Conservation (phyloP, 345 rosid species). For the Iberis pinnata region DNA sequence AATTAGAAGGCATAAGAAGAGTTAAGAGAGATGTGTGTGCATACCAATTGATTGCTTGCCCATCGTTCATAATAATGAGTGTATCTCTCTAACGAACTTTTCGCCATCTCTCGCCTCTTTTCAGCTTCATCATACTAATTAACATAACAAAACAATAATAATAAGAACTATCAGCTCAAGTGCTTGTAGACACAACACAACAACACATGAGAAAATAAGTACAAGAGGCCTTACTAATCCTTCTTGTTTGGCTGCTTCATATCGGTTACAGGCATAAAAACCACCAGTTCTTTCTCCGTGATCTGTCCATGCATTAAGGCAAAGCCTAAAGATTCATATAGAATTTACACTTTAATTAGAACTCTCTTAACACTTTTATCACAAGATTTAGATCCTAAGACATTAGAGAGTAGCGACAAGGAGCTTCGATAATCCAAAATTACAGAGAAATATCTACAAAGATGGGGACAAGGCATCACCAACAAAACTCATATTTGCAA, state of each 20-base stretch:
- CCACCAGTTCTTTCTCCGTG: conserved; percentile 36
- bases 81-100: conserved; percentile 31
- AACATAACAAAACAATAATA: conserved; percentile 3
- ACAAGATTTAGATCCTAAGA: conserved; percentile 8
- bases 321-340: conserved; percentile 25
- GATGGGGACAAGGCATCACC: too few species aligned
- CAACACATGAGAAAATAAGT: conserved; percentile 21
- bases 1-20: background rate
- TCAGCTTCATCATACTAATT: conserved; percentile 31
- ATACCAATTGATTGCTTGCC: conserved; percentile 33
- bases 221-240: conserved; percentile 56
- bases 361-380: conserved; percentile 2
- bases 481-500: too few species aligned
- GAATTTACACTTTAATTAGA: conserved; percentile 10
- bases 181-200: background rate
- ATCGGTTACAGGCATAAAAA: conserved; percentile 35
- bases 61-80: conserved; percentile 37
- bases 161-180: background rate
- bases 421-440: conserved; percentile 4
- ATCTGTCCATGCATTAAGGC: conserved; percentile 34
- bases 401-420: background rate
- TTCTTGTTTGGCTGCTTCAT: conserved; percentile 80
- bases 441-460: conserved; percentile 9
- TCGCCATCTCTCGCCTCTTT: conserved; percentile 33
- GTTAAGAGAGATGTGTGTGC: background rate